Base-by-base conservation (phyloP, 1,139 yeast species). In the Geotrichum klebahnii region DNA sequence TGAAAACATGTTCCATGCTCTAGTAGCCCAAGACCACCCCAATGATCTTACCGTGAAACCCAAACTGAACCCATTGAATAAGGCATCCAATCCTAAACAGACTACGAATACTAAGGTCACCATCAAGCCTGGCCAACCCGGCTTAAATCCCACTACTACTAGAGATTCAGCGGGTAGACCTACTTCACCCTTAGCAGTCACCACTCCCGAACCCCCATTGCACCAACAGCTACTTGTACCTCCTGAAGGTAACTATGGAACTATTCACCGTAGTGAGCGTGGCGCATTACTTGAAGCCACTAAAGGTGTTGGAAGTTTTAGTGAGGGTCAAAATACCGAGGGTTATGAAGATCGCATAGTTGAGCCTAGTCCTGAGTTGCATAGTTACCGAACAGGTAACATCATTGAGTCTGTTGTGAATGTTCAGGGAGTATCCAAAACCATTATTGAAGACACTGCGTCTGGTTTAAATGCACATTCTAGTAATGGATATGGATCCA, bases 391-490 rank as follows among this genome's bases (percentile, higher is more conserved):
- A 37, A 60, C 84, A 3, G 85, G 88, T 39, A 92, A 95, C 2
- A 82, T 88, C 52, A 79, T 86, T 53, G 96, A 89, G 67, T 81
- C 86, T 39, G 83, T 88, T n/a, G 80, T 88, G 33, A 85, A 84
- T 51, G 86, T 85, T 22, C 82, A 83, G 60, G 97, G 96, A 49
- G 87, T 87, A 16, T 83, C 81, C 60, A 89, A 89, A 71, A 87
- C 95, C 5, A 85, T 89, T 56, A 88, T 89, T 63, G 90, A 83
- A 61, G 80, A 78, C 22, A 44, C 46, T 4, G 49, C 40, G 14
- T 50, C 52, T 17, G 12, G 24, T 8, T 19, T 39, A 28, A 40
- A 31, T 20, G 35, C 17, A 19, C 29, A 6, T 8, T 6, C 9
- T 6, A 8, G 9, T 26, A 12, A 9, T 20, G 35, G 19, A 6